Percentiles rank a stretch among this genome's conserved stretches.
Evolutionary conservation across 2,329 filamentous ascomycete genomes (phyloP).

Genomic region (Fusarium nurragi): DNA sequence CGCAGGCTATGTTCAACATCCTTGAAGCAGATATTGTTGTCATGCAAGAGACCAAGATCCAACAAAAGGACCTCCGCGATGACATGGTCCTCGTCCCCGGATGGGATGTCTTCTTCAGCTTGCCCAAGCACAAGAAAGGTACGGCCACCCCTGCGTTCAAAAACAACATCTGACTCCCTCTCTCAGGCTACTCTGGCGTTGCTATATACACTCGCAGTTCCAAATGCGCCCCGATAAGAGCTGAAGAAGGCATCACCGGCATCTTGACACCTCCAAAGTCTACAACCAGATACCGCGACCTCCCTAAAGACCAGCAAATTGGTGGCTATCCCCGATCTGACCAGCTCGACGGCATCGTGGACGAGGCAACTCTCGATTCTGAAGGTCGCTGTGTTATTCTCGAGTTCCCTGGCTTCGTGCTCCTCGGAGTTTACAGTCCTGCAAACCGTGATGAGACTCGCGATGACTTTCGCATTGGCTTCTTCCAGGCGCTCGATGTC

Average conservation of each 20-base stretch:
- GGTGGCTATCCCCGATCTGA: slow-evolving; percentile 82
- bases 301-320: slow-evolving; percentile 78
- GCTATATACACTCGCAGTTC: slow-evolving; percentile 93
- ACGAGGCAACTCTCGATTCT: slow-evolving; percentile 80
- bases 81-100: slow-evolving; percentile 96
- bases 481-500: slow-evolving; percentile 81
- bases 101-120: slow-evolving; percentile 96
- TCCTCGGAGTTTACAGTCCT: slow-evolving; percentile 92
- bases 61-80: slow-evolving; percentile 88
- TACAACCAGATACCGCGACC: slow-evolving; percentile 74
- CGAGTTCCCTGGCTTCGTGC: slow-evolving; percentile 93
- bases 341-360: slow-evolving; percentile 72
- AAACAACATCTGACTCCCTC: background rate
- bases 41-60: slow-evolving; percentile 97
- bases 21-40: slow-evolving; percentile 92
- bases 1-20: slow-evolving; percentile 89
- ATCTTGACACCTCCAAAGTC: slow-evolving; percentile 78
- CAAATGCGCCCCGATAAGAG: slow-evolving; percentile 84
- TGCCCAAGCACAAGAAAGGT: slow-evolving; percentile 95
- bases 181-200: slow-evolving; percentile 88
- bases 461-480: slow-evolving; percentile 82
- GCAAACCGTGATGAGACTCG: slow-evolving; percentile 87
- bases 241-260: slow-evolving; percentile 94
- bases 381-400: slow-evolving; percentile 92
- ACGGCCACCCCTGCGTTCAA: slow-evolving; percentile 16